A percentile compares a stretch with the other conserved stretches of the same genome.
Evolutionary conservation across 2,329 filamentous ascomycete genomes (phyloP).

Genomic region (Trichoderma polysporum): DNA sequence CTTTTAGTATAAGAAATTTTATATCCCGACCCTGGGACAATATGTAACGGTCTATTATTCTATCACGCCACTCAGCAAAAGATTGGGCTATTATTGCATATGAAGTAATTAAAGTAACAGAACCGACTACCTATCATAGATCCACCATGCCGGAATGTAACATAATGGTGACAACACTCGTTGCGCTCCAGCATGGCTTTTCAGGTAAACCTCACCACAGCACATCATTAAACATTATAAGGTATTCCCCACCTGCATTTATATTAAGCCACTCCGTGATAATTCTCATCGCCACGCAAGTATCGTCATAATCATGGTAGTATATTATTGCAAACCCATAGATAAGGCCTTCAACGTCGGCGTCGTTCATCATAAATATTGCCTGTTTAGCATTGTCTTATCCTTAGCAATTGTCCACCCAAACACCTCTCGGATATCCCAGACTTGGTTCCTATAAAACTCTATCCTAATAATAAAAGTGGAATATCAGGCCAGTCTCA

Average conservation of each 20-base stretch:
- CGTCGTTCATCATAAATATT: neutral
- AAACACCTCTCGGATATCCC: neutral
- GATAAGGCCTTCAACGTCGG: neutral
- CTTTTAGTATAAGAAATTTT: neutral
- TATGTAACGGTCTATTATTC: neutral
- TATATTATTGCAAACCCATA: neutral
- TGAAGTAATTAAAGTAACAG: too few relatives aligned
- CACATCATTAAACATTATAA: neutral
- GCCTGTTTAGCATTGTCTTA: neutral
- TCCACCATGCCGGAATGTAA: too few relatives aligned
- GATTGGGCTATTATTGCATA: too few relatives aligned
- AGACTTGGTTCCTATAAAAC: neutral
- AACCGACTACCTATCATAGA: too few relatives aligned
- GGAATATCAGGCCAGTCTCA: neutral
- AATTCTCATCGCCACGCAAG: neutral
- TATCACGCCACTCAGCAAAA: neutral
- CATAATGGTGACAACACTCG: too few relatives aligned
- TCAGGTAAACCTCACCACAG: too few relatives aligned
- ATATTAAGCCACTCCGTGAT: neutral
- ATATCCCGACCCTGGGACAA: neutral
- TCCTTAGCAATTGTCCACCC: neutral
- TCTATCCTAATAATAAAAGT: neutral
- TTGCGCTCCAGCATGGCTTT: too few relatives aligned
- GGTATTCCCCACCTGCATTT: neutral
- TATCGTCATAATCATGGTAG: neutral